Conservation (phyloP, 2,329 filamentous ascomycete genomes). For the Penicillium concentricum region DNA sequence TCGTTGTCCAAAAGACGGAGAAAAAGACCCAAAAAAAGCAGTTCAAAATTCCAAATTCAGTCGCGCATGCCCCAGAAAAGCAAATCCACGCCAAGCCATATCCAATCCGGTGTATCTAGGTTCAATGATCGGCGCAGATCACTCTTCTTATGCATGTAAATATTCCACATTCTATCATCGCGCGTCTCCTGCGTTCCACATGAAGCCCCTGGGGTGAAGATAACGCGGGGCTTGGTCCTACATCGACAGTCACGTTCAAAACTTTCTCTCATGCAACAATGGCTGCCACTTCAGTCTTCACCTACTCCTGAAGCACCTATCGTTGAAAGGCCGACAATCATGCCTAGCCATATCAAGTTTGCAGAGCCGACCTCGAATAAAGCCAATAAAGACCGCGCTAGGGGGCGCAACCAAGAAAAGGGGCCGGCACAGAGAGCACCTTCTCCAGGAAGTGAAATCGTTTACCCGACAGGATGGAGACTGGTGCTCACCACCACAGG, state of each 20-base stretch:
- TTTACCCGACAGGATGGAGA: conserved; percentile 26
- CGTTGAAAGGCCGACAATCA: conserved; percentile 13
- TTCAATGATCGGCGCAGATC: conserved; percentile 30
- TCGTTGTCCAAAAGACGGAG: not conserved
- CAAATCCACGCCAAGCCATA: conserved; percentile 17
- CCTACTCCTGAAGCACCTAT: conserved; percentile 15
- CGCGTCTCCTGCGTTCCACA: conserved; percentile 26
- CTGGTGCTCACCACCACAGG: conserved; percentile 22
- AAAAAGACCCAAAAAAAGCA: not conserved
- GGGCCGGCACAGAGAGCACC: conserved; percentile 19
- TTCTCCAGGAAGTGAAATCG: conserved; percentile 25
- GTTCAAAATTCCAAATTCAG: not conserved
- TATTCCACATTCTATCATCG: conserved; percentile 30
- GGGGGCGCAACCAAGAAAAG: conserved; percentile 18
- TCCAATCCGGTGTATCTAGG: conserved; percentile 14
- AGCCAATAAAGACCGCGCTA: not conserved
- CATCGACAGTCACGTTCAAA: conserved; percentile 15
- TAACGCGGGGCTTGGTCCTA: conserved; percentile 27
- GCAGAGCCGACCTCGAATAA: conserved; percentile 20
- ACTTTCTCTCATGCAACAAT: conserved; percentile 16
- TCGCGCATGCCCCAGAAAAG: conserved; percentile 4
- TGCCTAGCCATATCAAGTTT: conserved; percentile 23
- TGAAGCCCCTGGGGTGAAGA: conserved; percentile 25
- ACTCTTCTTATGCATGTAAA: conserved; percentile 14
- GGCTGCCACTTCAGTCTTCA: conserved; percentile 14